Evolutionary conservation across 495 filamentous ascomycete species (phyloP).

Genomic region (Aspergillus ellipticus): DNA sequence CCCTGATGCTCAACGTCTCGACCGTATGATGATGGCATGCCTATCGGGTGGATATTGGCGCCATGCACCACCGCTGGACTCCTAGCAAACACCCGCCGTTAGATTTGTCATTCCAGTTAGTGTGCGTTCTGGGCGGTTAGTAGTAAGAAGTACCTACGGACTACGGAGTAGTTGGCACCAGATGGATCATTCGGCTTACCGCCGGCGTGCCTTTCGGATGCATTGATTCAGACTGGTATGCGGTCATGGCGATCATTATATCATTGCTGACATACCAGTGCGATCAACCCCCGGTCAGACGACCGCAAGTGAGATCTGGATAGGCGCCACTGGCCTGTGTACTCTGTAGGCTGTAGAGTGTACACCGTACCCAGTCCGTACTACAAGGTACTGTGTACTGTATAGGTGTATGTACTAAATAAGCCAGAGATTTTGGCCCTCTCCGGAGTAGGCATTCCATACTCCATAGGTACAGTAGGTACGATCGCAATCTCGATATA

Average conservation of each 20-base stretch:
- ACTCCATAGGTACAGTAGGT: too few relatives aligned
- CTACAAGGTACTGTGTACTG: too few relatives aligned
- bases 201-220: not conserved
- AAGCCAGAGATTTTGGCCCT: too few relatives aligned
- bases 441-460: not conserved
- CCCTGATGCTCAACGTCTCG: slow-evolving; percentile 1
- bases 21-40: not conserved
- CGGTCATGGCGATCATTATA: not conserved
- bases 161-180: too few relatives aligned
- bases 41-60: not conserved
- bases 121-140: too few relatives aligned
- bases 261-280: not conserved
- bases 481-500: not conserved
- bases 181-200: not conserved
- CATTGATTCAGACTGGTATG: not conserved
- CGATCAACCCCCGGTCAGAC: not conserved
- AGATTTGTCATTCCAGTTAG: not conserved
- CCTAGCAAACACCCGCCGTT: not conserved
- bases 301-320: not conserved
- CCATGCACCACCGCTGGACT: not conserved
- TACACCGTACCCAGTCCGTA: too few relatives aligned
- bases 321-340: too few relatives aligned
- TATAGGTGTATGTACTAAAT: too few relatives aligned
- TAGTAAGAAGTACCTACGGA: too few relatives aligned
- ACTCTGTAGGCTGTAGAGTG: too few relatives aligned